Conservation (phyloP, 2,329 filamentous ascomycete species). For the Cladorrhinum sp. region DNA sequence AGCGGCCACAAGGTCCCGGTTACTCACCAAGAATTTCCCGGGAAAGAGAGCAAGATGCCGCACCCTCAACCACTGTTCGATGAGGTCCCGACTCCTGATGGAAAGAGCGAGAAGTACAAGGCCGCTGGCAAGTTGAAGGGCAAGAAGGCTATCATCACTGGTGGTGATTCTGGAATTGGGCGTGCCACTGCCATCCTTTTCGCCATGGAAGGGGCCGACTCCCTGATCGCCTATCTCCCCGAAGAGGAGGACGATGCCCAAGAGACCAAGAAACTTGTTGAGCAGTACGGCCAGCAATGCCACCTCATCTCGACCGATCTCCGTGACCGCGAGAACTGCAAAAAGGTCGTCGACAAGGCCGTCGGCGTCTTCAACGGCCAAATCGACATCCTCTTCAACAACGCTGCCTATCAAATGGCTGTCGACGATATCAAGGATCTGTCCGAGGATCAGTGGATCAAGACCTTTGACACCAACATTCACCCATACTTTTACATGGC, state of each 20-base stretch:
- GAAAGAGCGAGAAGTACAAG: constrained; percentile 67
- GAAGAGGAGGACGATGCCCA: constrained; percentile 74
- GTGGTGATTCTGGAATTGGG: constrained; percentile 77
- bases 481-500: constrained; percentile 77
- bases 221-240: constrained; percentile 69
- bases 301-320: constrained; percentile 64
- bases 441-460: constrained; percentile 73
- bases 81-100: constrained; percentile 64
- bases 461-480: constrained; percentile 81
- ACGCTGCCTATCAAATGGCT: constrained; percentile 74
- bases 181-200: constrained; percentile 72
- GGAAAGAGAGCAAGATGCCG: constrained; percentile 47
- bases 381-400: constrained; percentile 74
- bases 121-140: constrained; percentile 72
- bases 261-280: constrained; percentile 68
- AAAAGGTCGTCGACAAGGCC: constrained; percentile 65
- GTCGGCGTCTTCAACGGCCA: constrained; percentile 58
- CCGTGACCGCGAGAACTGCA: constrained; percentile 63
- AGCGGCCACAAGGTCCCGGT: constrained; percentile 39
- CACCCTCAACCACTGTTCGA: constrained; percentile 58
- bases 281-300: constrained; percentile 64
- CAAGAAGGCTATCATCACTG: constrained; percentile 75
- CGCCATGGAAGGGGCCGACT: constrained; percentile 76
- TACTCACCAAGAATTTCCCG: constrained; percentile 41
- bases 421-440: constrained; percentile 67